Conservation (phyloP, 495 filamentous ascomycete species). For the Lichenothelia convexa region DNA sequence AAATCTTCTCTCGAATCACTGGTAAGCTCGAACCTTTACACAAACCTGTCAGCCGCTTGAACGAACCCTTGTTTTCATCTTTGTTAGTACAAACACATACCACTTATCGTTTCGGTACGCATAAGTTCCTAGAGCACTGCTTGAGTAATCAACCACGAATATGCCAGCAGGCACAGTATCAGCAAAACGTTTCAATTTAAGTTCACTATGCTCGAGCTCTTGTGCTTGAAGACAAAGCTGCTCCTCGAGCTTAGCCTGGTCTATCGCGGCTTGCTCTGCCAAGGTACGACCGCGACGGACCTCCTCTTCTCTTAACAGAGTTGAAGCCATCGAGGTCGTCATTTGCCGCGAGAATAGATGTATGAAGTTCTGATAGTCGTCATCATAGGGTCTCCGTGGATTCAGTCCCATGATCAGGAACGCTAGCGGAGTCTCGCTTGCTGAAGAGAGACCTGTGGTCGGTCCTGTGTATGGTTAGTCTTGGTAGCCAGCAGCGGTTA, state of each 20-base stretch:
- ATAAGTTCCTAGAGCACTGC: background rate
- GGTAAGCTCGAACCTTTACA: no score
- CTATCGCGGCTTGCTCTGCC: background rate
- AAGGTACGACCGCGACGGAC: background rate
- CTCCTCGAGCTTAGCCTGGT: background rate
- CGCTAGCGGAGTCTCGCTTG: constrained; percentile 1
- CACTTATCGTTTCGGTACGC: background rate
- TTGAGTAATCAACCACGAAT: background rate
- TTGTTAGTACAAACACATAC: no score
- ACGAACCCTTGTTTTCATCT: no score
- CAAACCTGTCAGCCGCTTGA: no score
- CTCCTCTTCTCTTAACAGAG: background rate
- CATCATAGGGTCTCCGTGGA: constrained; percentile 9
- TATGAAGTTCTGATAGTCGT: constrained; percentile 7
- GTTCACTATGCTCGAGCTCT: background rate
- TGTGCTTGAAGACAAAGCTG: background rate
- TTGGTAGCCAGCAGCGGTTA: no score
- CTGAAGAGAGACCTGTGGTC: no score
- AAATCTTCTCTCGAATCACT: no score
- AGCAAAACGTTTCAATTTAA: background rate
- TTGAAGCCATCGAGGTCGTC: background rate
- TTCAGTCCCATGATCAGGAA: constrained; percentile 13
- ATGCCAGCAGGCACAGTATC: background rate
- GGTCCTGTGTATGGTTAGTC: no score
- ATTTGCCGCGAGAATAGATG: background rate